A percentile compares a stretch with the other conserved stretches of the same genome.
phyloP scores from a whole-genome alignment of 768 basidiomycete species.

The Pulveroboletus ravenelii region DNA sequence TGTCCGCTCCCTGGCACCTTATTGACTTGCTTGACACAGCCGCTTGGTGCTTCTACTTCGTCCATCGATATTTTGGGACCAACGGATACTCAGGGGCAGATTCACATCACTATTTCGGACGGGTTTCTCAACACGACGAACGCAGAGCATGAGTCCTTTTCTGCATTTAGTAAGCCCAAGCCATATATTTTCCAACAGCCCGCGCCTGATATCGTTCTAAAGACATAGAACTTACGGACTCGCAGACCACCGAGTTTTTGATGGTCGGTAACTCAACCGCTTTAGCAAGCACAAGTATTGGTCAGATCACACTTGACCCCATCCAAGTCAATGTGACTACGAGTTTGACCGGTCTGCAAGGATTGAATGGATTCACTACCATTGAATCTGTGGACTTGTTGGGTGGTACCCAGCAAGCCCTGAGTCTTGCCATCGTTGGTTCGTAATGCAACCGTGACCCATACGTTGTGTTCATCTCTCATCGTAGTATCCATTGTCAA shows the following conservation, averaged over 20 bases:
- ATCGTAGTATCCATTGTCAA: conserved; percentile 57
- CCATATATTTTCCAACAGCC: neutral
- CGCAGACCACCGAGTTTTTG: conserved; percentile 44
- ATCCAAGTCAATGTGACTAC: conserved; percentile 71
- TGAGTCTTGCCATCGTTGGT: conserved; percentile 59
- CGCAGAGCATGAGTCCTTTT: conserved; percentile 46
- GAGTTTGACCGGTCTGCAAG: conserved; percentile 53
- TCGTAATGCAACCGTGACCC: conserved; percentile 1
- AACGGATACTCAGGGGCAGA: conserved; percentile 54
- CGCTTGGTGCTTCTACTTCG: conserved; percentile 60
- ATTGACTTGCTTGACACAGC: conserved; percentile 34
- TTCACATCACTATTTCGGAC: conserved; percentile 57
- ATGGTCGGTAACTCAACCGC: conserved; percentile 58
- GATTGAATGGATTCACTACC: conserved; percentile 50
- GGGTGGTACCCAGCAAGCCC: conserved; percentile 56
- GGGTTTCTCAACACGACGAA: conserved; percentile 49
- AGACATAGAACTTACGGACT: conserved; percentile 57
- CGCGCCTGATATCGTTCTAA: neutral
- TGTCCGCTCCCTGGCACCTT: neutral
- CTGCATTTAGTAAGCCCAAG: conserved; percentile 50
- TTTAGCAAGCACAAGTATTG: conserved; percentile 56
- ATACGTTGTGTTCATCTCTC: neutral
- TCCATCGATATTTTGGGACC: conserved; percentile 47
- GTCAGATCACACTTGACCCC: conserved; percentile 62
- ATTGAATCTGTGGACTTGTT: conserved; percentile 61